A percentile compares a stretch with the other conserved stretches of the same genome.
phyloP scores from a whole-genome alignment of 2,329 filamentous ascomycete genomes.

The Whalleya microplaca region DNA sequence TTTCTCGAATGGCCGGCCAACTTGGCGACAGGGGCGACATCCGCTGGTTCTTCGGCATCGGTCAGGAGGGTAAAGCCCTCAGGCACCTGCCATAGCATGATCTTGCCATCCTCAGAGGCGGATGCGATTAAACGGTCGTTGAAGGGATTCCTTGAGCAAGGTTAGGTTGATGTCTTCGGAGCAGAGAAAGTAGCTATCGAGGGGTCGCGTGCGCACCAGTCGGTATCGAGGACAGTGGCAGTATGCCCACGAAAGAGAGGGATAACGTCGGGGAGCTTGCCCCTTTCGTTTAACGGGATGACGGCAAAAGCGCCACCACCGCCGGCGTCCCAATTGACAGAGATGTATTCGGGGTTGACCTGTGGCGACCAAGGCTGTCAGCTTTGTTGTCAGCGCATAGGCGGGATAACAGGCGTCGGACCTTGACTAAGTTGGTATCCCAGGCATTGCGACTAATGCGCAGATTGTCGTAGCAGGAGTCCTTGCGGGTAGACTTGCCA shows the following conservation, averaged over 20 bases:
- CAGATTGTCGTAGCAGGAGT: slow-evolving; percentile 98
- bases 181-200: slow-evolving; percentile 15
- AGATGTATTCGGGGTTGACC: slow-evolving; percentile 94
- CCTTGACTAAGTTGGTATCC: slow-evolving; percentile 99
- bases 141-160: slow-evolving; percentile 79
- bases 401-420: slow-evolving; percentile 40
- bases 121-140: slow-evolving; percentile 93
- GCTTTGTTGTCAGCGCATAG: slow-evolving; percentile 11
- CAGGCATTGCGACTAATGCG: slow-evolving; percentile 98
- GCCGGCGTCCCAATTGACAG: slow-evolving; percentile 97
- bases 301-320: slow-evolving; percentile 97
- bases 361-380: slow-evolving; percentile 43
- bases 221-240: slow-evolving; percentile 91
- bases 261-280: slow-evolving; percentile 88
- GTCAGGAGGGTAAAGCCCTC: slow-evolving; percentile 82
- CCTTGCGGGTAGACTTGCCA: slow-evolving; percentile 92
- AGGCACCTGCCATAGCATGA: slow-evolving; percentile 95
- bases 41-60: slow-evolving; percentile 80
- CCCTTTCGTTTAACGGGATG: slow-evolving; percentile 85
- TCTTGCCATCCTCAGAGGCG: slow-evolving; percentile 94
- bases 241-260: slow-evolving; percentile 97
- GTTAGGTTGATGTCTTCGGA: slow-evolving; percentile 34
- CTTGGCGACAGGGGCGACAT: slow-evolving; percentile 81
- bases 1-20: slow-evolving; percentile 90
- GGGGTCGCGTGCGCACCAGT: slow-evolving; percentile 68